Evolutionary conservation across 2,329 filamentous ascomycete genomes (phyloP), one percentile per base, ranked within the genome.

Genomic region (Colletotrichum incanum): DNA sequence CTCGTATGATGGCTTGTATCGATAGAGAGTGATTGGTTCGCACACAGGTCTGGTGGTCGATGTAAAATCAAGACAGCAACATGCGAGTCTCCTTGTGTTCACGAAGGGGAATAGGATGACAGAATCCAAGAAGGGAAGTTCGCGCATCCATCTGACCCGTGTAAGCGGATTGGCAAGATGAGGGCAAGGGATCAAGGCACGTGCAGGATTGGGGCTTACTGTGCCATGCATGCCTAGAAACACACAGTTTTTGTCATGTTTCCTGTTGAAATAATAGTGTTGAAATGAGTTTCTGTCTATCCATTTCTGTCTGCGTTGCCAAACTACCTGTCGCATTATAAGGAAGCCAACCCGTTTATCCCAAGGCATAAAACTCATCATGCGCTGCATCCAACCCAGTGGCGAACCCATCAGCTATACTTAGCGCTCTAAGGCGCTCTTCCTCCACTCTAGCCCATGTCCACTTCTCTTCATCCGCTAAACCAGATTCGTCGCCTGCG

Each of bases 361-460:
- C 14, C 65, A 69, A 37, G 6, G 60, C 28, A n/a, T 59, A 23
- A 12, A 68, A 68, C 41, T 72, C 54, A 9, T 64, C 69, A 18
- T 72, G 69, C 4, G 59, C 69, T 5, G 69, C 65, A 39, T 72
- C 65, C 28, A 72, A 16, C 6, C 65, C 69, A 16, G 41, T 59
- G 5, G 69, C 69, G 16, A 72, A 60, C 5, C 69, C 59, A 12
- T 69, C 65, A 5, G 65, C 69, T 5, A 59, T 54, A 28, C 43
- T 37, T 28, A 72, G 50, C 31, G 65, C 65, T 20, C 60, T 50
- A 8, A 58, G 39, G 3, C 69, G 69, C 23, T 72, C 69, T 28
- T 62, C 59, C 52, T 72, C 69, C 54, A 72, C 69, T 14, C 45
- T 61, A 6, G 26, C 65, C 69, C 69, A 72, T 14, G 69, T 72